These are phyloP conservation scores for Cubamyces lactineus DNA, from an alignment of 768 basidiomycete genomes.

Conservation along the genomic window DNA sequence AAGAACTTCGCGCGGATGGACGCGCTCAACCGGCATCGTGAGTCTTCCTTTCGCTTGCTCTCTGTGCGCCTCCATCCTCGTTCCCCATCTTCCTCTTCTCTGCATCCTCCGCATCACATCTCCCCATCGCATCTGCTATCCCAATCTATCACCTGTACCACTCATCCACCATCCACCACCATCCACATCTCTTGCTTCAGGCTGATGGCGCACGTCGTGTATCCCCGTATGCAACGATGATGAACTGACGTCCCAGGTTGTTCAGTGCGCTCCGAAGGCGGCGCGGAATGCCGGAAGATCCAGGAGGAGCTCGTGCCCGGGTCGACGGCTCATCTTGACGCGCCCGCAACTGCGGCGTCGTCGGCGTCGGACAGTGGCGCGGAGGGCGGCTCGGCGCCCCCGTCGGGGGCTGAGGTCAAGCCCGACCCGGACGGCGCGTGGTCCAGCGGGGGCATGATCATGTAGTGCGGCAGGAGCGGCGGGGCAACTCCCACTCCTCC, in stretches of 20 bases:
- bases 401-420: slow-evolving; percentile 25
- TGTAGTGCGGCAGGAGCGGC: slow-evolving; percentile 6
- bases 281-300: slow-evolving; percentile 68
- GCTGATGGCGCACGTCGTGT: background rate
- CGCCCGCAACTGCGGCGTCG: slow-evolving; percentile 4
- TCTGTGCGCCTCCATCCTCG: background rate
- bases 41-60: slow-evolving; percentile 41
- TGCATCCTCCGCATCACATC: background rate
- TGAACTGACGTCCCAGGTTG: slow-evolving; percentile 2
- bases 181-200: background rate
- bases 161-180: background rate
- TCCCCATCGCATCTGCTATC: too few species aligned
- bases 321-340: slow-evolving; percentile 26
- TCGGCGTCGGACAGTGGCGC: slow-evolving; percentile 21
- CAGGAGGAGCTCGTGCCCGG: slow-evolving; percentile 36
- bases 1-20: slow-evolving; percentile 96
- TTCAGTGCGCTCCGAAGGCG: slow-evolving; percentile 79
- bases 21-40: slow-evolving; percentile 90
- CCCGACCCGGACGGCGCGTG: slow-evolving; percentile 33
- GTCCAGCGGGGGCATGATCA: slow-evolving; percentile 29
- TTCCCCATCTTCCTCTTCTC: background rate
- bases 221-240: background rate
- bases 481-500: too few species aligned
- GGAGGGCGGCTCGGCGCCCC: slow-evolving; percentile 23
- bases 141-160: too few species aligned